Base-by-base conservation (phyloP, 2,329 filamentous ascomycete genomes). In the Kalmusia sp. region DNA sequence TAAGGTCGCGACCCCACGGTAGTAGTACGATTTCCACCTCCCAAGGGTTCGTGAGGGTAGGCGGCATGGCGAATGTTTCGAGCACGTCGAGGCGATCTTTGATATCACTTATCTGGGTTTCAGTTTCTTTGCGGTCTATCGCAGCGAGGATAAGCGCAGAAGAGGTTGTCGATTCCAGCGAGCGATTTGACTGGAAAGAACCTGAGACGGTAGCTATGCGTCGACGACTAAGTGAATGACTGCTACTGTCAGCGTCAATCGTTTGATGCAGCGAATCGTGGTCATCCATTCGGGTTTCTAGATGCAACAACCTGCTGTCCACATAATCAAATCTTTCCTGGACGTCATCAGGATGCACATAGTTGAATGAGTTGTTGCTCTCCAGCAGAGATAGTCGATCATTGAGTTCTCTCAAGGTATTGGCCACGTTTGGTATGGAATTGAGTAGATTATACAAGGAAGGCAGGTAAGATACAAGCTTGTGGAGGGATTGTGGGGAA, bases 1-100 rank as follows among this genome's bases (percentile, higher is more conserved):
- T 77, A 19, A 85, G 66, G n/a, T 79, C 71, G 35, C 76, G 72
- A 4, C 82, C 82, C 69, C 91, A 93, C 1, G 90, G 90, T 6
- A 93, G 71, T 52, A 92, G 85, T 1, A 93, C 85, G 4, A 93
- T 87, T 65, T 93, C 89, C 1, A 93, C 77, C 59, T 89, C 84
- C 88, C 89, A 92, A 0, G 89, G 88, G 34, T 84, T 80, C 35
- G 76, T 73, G 24, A 79, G 78, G 0, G 88, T 86, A n/a, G 90
- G 44, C 33, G 44, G 89, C 25, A 86, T 72, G 8, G 82, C 68
- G 4, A 70, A 77, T 5, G 81, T 80, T 69, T 89, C 87, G 8
- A 91, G 77, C 37, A 83, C 78, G 25, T 77, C 64, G 4, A 82
- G 57, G 4, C 79, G 75, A 19, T 76, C 72, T 57, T 84, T 81